phyloP scores from a whole-genome alignment of 202 grass and related monocot genomes.

The Setaria viridis region DNA sequence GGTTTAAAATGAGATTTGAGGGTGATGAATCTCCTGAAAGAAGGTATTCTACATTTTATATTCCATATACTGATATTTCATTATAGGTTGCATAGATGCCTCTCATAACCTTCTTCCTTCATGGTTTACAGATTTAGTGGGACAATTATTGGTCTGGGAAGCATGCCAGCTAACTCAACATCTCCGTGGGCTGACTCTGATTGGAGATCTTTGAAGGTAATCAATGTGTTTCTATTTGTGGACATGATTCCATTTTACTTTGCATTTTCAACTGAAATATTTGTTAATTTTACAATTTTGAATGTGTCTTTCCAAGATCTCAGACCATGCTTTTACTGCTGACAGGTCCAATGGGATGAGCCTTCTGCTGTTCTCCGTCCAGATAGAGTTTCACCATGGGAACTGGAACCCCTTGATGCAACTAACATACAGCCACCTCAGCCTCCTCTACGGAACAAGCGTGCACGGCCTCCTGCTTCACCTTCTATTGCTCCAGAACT shows the following conservation, averaged over 20 bases:
- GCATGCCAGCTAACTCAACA: slow-evolving; percentile 44
- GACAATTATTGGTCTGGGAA: slow-evolving; percentile 76
- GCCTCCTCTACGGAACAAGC: slow-evolving; percentile 67
- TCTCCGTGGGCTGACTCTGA: slow-evolving; percentile 81
- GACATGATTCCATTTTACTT: slow-evolving; percentile 10
- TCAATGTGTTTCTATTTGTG: slow-evolving; percentile 20
- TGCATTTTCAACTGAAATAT: slow-evolving; percentile 12
- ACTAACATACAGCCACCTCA: slow-evolving; percentile 51
- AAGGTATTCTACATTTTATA: slow-evolving; percentile 59
- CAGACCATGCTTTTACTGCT: slow-evolving; percentile 27
- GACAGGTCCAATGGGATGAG: slow-evolving; percentile 96
- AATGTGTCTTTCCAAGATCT: slow-evolving; percentile 26
- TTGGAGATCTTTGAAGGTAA: slow-evolving; percentile 93
- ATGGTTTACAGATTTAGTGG: slow-evolving; percentile 76
- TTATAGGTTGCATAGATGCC: neutral
- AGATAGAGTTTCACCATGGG: slow-evolving; percentile 94
- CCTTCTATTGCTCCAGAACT: slow-evolving; percentile 55
- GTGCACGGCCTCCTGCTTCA: slow-evolving; percentile 58
- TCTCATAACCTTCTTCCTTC: slow-evolving; percentile 41
- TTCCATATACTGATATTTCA: slow-evolving; percentile 11
- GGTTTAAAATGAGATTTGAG: slow-evolving; percentile 96
- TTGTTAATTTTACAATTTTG: slow-evolving; percentile 9
- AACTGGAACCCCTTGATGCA: slow-evolving; percentile 75
- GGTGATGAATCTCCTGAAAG: slow-evolving; percentile 92
- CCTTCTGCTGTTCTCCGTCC: slow-evolving; percentile 69